A percentile compares a stretch with the other conserved stretches of the same genome.
These are phyloP conservation scores for Russula earlei DNA, from an alignment of 768 basidiomycete genomes.

Conservation along the genomic window DNA sequence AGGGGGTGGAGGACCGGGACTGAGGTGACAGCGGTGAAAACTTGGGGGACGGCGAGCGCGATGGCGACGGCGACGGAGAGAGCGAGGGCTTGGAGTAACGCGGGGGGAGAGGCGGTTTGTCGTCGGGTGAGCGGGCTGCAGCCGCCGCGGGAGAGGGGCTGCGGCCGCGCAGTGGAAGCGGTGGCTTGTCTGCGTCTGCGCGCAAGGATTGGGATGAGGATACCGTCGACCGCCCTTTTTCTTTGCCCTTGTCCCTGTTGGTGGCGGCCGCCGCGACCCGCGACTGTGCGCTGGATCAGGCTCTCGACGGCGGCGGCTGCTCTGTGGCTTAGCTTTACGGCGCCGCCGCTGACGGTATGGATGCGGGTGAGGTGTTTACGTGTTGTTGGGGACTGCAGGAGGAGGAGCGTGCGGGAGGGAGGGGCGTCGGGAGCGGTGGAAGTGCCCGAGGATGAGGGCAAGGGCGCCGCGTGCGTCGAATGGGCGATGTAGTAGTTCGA, in stretches of 20 bases:
- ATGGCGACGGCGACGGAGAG: neutral
- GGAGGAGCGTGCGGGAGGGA: constrained; percentile 17
- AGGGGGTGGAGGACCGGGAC: neutral
- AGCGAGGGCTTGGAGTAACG: neutral
- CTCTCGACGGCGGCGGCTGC: constrained; percentile 7
- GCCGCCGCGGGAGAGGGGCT: constrained; percentile 1
- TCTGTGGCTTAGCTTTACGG: constrained; percentile 17
- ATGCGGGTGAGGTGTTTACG: constrained; percentile 11
- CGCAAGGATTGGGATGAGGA: neutral
- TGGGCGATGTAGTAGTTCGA: constrained; percentile 17
- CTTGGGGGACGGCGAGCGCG: constrained; percentile 4
- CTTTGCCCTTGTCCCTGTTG: neutral
- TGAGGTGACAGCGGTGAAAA: neutral
- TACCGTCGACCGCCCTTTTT: neutral
- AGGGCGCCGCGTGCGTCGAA: constrained; percentile 12
- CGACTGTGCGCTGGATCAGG: constrained; percentile 2
- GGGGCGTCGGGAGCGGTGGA: neutral
- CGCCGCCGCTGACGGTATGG: constrained; percentile 14
- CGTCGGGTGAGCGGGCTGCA: neutral
- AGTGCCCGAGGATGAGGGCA: neutral
- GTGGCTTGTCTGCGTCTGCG: neutral
- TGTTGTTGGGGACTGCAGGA: constrained; percentile 19
- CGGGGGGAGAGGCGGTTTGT: constrained; percentile 1
- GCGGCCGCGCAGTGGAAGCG: constrained; percentile 16
- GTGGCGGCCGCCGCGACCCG: neutral